Evolutionary conservation across 768 basidiomycete genomes (phyloP).

Genomic region (Mycena crocata): DNA sequence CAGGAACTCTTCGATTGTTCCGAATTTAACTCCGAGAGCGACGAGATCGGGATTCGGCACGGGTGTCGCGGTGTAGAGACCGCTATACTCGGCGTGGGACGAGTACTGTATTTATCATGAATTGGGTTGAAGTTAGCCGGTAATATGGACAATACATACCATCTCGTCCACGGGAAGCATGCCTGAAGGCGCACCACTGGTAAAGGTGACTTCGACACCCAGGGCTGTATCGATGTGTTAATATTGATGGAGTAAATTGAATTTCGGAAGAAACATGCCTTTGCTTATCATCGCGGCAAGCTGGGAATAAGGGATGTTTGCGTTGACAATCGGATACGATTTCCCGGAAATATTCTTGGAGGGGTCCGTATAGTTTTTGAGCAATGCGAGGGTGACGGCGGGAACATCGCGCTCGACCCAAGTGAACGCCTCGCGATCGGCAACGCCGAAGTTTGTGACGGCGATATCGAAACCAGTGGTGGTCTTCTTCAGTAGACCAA

Average conservation of each 20-base stretch:
- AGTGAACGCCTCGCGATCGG: background rate
- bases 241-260: background rate
- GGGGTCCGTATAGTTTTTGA: background rate
- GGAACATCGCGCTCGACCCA: background rate
- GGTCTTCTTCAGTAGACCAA: background rate
- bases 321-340: background rate
- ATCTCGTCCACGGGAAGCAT: background rate
- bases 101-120: too few relatives aligned
- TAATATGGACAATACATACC: too few relatives aligned
- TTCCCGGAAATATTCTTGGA: background rate
- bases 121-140: too few relatives aligned
- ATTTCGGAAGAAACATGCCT: background rate
- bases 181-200: background rate
- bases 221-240: background rate
- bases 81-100: background rate
- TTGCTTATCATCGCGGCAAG: background rate
- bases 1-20: background rate
- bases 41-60: slow-evolving; percentile 10
- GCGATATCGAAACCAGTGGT: background rate
- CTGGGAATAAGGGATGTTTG: background rate
- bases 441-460: background rate
- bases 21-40: background rate
- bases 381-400: background rate
- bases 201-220: background rate
- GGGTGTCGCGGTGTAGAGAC: slow-evolving; percentile 1